Conservation (phyloP, 169 alveolate species). For the Plasmodium falciparum region DNA sequence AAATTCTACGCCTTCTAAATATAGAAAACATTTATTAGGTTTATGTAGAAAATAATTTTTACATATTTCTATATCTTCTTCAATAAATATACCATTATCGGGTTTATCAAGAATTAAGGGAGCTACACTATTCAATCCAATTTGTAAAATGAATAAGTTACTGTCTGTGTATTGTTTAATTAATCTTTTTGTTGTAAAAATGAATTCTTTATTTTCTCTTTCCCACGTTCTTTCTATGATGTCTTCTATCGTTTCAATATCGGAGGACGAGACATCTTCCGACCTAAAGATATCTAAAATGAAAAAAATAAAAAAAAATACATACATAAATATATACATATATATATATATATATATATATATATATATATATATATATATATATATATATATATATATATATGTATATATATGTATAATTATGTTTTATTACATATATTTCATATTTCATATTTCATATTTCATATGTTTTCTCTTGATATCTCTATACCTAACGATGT, state of each 20-base stretch:
- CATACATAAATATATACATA: neutral
- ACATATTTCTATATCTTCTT: constrained; percentile 49
- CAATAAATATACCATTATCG: constrained; percentile 49
- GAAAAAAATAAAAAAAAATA: neutral
- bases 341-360: neutral
- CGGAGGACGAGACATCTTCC: constrained; percentile 6
- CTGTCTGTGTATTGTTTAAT: constrained; percentile 29
- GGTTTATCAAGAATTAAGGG: constrained; percentile 33
- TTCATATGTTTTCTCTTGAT: no score
- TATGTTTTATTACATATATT: neutral
- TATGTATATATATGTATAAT: neutral
- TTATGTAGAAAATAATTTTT: constrained; percentile 50
- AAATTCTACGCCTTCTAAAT: constrained; percentile 35
- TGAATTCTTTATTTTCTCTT: constrained; percentile 46
- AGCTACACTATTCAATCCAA: constrained; percentile 64
- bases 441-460: no score
- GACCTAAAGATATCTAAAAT: constrained; percentile 6
- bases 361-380: neutral
- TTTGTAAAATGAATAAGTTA: constrained; percentile 48
- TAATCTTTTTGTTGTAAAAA: constrained; percentile 21
- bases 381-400: neutral
- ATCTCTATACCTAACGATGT: constrained; percentile 24
- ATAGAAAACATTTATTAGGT: constrained; percentile 36
- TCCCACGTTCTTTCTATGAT: constrained; percentile 57
- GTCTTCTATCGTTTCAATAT: constrained; percentile 23